Conservation (phyloP, 331 rosid genomes). For the Saraca asoca region DNA sequence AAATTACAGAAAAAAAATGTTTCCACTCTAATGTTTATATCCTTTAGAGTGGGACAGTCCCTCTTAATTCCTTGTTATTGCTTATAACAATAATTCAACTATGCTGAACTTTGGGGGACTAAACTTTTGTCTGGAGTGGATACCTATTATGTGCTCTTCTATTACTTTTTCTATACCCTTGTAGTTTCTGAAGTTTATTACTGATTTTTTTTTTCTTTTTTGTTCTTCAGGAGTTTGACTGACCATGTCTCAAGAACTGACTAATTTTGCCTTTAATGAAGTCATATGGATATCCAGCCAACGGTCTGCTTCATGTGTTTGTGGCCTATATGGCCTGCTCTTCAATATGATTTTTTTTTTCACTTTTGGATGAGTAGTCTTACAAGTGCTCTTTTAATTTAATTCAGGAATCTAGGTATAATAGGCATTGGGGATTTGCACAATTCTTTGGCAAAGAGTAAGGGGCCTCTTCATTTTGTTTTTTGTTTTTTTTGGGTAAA, state of each 20-base stretch:
- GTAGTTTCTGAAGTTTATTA: neutral
- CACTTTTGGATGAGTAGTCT: conserved; percentile 9
- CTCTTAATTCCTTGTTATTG: no score
- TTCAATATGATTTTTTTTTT: neutral
- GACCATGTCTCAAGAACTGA: conserved; percentile 25
- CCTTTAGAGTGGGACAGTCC: no score
- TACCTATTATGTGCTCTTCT: no score
- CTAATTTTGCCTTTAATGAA: conserved; percentile 28
- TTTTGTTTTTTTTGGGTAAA: no score
- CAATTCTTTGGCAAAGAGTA: no score
- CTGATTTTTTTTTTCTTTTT: neutral
- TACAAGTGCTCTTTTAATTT: neutral
- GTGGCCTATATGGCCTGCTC: no score
- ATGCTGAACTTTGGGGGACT: no score
- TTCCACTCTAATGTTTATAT: no score
- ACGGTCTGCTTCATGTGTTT: neutral
- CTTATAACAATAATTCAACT: no score
- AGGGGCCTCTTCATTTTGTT: no score
- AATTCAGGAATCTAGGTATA: neutral
- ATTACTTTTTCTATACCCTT: neutral
- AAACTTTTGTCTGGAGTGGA: no score
- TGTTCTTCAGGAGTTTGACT: conserved; percentile 37
- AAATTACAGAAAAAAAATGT: no score
- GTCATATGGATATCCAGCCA: conserved; percentile 13
- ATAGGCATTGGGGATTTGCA: neutral